phyloP scores from a whole-genome alignment of 2,329 filamentous ascomycete species.

The Colletotrichum higginsianum region DNA sequence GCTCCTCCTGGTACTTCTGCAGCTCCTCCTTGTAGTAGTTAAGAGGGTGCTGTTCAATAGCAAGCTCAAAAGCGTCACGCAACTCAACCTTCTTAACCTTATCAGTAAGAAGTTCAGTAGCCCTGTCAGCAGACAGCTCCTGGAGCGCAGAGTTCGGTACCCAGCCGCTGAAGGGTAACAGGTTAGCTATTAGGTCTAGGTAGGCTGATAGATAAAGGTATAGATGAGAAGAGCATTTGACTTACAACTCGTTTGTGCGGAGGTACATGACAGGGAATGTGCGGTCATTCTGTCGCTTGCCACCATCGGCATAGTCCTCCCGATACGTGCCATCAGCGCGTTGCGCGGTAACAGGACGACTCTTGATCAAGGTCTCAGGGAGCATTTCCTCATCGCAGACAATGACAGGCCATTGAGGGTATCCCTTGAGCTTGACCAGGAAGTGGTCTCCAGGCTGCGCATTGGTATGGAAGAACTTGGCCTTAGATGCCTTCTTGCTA shows the following conservation, averaged over 20 bases:
- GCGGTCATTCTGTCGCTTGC: constrained; percentile 86
- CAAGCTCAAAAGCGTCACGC: constrained; percentile 83
- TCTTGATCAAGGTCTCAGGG: constrained; percentile 80
- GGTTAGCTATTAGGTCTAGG: constrained; percentile 22
- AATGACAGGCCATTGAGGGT: constrained; percentile 93
- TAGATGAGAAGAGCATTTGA: constrained; percentile 46
- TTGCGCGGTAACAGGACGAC: constrained; percentile 87
- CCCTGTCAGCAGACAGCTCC: constrained; percentile 81
- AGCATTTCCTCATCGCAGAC: constrained; percentile 97
- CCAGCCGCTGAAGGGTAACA: constrained; percentile 78
- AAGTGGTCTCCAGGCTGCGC: constrained; percentile 93
- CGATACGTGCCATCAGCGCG: constrained; percentile 88
- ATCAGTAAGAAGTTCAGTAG: constrained; percentile 77
- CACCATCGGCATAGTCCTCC: constrained; percentile 88
- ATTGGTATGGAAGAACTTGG: constrained; percentile 79
- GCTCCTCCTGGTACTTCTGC: constrained; percentile 76
- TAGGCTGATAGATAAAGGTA: background rate
- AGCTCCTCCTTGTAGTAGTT: constrained; percentile 88
- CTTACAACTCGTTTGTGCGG: constrained; percentile 97
- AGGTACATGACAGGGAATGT: constrained; percentile 97
- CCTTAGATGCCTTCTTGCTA: constrained; percentile 87
- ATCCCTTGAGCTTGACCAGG: constrained; percentile 94
- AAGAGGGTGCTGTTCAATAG: constrained; percentile 82
- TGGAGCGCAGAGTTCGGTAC: constrained; percentile 87
- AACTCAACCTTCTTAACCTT: constrained; percentile 85